Evolutionary conservation across 2,329 filamentous ascomycete genomes (phyloP).

Genomic region (Falciphora oryzae): DNA sequence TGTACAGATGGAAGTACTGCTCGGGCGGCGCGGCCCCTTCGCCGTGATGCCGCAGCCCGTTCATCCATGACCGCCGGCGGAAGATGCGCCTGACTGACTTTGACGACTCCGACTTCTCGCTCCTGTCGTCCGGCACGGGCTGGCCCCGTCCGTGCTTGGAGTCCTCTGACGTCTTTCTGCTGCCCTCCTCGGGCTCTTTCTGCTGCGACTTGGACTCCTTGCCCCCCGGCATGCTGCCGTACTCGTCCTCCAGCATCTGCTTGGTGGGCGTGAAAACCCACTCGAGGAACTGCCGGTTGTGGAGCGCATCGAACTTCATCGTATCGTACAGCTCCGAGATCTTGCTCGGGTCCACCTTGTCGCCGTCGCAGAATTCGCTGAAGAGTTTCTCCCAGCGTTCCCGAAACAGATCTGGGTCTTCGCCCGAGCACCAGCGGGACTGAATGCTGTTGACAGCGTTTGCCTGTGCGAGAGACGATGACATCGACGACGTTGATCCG

Average conservation of each 20-base stretch:
- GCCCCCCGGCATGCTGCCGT: constrained; percentile 30
- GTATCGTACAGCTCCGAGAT: constrained; percentile 98
- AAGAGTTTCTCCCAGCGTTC: constrained; percentile 99
- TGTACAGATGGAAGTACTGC: constrained; percentile 87
- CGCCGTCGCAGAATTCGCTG: constrained; percentile 89
- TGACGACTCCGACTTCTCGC: constrained; percentile 9
- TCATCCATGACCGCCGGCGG: constrained; percentile 55
- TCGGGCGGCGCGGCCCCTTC: constrained; percentile 53
- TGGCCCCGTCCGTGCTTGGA: constrained; percentile 22
- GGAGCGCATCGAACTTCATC: constrained; percentile 98
- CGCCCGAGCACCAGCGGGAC: constrained; percentile 90
- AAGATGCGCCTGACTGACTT: constrained; percentile 47
- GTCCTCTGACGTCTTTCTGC: constrained; percentile 30
- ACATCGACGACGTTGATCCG: constrained; percentile 1
- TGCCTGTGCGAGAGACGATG: constrained; percentile 40
- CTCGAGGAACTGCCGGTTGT: constrained; percentile 93
- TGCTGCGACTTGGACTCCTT: constrained; percentile 18
- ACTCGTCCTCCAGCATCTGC: constrained; percentile 69
- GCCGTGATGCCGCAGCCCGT: constrained; percentile 37
- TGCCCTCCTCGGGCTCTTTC: constrained; percentile 36
- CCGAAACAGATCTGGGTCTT: constrained; percentile 89
- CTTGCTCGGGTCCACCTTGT: constrained; percentile 98
- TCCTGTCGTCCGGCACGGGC: constrained; percentile 8
- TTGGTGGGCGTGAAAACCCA: constrained; percentile 93
- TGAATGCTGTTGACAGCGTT: constrained; percentile 69